A percentile compares a stretch with the other conserved stretches of the same genome.
These are phyloP conservation scores for Xylaria sp. DNA, from an alignment of 2,329 filamentous ascomycete species.

Conservation along the genomic window DNA sequence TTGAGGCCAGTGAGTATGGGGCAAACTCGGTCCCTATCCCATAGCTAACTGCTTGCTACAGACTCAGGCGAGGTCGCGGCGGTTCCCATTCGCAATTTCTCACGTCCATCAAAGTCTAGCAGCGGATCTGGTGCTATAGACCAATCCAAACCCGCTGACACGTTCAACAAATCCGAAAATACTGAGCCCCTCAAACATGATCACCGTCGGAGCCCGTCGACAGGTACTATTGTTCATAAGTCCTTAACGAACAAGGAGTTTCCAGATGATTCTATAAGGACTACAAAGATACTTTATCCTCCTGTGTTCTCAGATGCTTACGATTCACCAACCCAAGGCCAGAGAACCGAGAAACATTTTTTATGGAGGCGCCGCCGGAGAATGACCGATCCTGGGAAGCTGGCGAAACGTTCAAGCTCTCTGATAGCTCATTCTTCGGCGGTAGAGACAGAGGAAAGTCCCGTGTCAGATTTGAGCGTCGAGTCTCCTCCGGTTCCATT, in stretches of 20 bases:
- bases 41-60: slow-evolving; percentile 24
- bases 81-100: slow-evolving; percentile 35
- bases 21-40: background rate
- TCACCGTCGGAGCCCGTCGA: slow-evolving; percentile 35
- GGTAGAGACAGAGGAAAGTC: slow-evolving; percentile 36
- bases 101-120: slow-evolving; percentile 35
- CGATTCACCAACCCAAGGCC: slow-evolving; percentile 24
- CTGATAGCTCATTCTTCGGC: slow-evolving; percentile 32
- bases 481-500: slow-evolving; percentile 16
- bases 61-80: slow-evolving; percentile 33
- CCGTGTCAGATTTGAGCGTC: slow-evolving; percentile 29
- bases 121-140: background rate
- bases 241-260: slow-evolving; percentile 23
- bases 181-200: slow-evolving; percentile 22
- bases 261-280: slow-evolving; percentile 2
- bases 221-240: slow-evolving; percentile 47
- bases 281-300: slow-evolving; percentile 25
- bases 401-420: slow-evolving; percentile 24
- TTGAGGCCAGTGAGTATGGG: slow-evolving; percentile 38
- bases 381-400: slow-evolving; percentile 42
- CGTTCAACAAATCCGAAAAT: slow-evolving; percentile 27
- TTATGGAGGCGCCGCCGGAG: slow-evolving; percentile 48
- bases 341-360: slow-evolving; percentile 46
- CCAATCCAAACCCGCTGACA: slow-evolving; percentile 18
- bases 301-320: slow-evolving; percentile 10